A percentile compares a stretch with the other conserved stretches of the same genome.
Evolutionary conservation across 495 filamentous ascomycete species (phyloP).

Genomic region (Sabuloglossum arenarium): DNA sequence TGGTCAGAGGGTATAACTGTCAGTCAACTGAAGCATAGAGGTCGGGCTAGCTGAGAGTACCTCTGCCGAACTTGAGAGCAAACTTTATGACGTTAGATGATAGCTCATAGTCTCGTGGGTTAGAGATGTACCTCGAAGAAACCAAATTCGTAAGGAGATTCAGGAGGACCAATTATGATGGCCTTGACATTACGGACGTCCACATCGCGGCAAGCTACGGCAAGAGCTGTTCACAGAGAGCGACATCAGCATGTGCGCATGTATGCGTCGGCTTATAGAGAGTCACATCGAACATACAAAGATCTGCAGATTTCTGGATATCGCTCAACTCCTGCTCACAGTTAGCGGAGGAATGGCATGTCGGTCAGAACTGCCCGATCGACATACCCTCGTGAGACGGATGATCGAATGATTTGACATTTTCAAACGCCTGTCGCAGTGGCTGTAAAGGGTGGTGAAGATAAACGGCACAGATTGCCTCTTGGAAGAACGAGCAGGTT

Average conservation of each 20-base stretch:
- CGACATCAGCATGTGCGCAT: not conserved
- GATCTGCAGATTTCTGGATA: slow-evolving; percentile 56
- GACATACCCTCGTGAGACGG: slow-evolving; percentile 56
- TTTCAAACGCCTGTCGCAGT: slow-evolving; percentile 9
- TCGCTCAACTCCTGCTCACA: slow-evolving; percentile 52
- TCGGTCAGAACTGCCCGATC: slow-evolving; percentile 6
- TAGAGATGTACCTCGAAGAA: slow-evolving; percentile 62
- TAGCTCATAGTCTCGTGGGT: too few species aligned
- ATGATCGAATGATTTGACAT: slow-evolving; percentile 78
- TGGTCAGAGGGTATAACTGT: slow-evolving; percentile 14
- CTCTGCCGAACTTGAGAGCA: slow-evolving; percentile 41
- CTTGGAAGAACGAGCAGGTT: not conserved
- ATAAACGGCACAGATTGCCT: not conserved
- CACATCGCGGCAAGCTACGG: slow-evolving; percentile 64
- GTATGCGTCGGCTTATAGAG: not conserved
- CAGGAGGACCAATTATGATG: slow-evolving; percentile 78
- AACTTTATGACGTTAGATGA: slow-evolving; percentile 27
- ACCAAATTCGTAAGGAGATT: slow-evolving; percentile 90
- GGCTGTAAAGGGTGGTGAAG: slow-evolving; percentile 9
- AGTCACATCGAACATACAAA: slow-evolving; percentile 36
- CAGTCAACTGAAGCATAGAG: slow-evolving; percentile 5
- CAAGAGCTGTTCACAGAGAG: slow-evolving; percentile 36
- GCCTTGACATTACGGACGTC: slow-evolving; percentile 81
- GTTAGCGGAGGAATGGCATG: slow-evolving; percentile 3
- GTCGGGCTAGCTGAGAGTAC: slow-evolving; percentile 14